Base-by-base conservation (phyloP, 2,329 filamentous ascomycete species). In the Aspergillus floridensis region DNA sequence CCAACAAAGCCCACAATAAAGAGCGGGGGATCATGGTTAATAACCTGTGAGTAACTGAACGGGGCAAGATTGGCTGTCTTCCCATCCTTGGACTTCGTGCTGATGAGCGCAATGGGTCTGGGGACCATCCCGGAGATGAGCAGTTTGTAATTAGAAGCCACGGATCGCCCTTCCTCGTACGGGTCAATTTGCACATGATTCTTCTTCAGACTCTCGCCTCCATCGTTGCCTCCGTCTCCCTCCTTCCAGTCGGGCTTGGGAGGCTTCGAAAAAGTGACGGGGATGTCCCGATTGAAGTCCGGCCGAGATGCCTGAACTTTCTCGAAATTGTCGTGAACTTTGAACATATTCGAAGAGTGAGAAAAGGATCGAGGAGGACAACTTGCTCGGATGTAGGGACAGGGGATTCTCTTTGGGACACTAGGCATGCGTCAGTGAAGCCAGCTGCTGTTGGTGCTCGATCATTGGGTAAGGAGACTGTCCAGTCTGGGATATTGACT, bases 131-230 rank as follows among this genome's bases (percentile, higher is more conserved):
- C 87, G 19, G 87, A 90, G 75, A 97, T 96, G 62, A 97, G 81
- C 14, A 97, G 84, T 77, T 96, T 96, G 84, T 98, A 97, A 82
- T 97, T 97, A 78, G 84, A 86, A 1, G 80, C 77, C 0, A 85
- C 77, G 0, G 86, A 82, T 0, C 93, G 84, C 32, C 87, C 90
- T 29, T 86, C 79, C 58, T 83, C 88, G 73, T 93, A 87, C 0
- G 93, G 93, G 74, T 96, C 88, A 68, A 97, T 96, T 70, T 87
- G 80, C 64, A 93, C 76, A 77, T 96, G 91, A 1, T 79, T 73
- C 60, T 86, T 84, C 57, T 79, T 72, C 63, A 84, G 68, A 58
- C 76, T 75, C 53, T 77, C 77, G 12, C 82, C 81, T 19, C 74
- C 71, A 62, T 80, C 76, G 31, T 76, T 80, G 2, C 70, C 75